These are phyloP conservation scores for Flaveria robusta DNA, from an alignment of 129 eudicot species.

Conservation along the genomic window DNA sequence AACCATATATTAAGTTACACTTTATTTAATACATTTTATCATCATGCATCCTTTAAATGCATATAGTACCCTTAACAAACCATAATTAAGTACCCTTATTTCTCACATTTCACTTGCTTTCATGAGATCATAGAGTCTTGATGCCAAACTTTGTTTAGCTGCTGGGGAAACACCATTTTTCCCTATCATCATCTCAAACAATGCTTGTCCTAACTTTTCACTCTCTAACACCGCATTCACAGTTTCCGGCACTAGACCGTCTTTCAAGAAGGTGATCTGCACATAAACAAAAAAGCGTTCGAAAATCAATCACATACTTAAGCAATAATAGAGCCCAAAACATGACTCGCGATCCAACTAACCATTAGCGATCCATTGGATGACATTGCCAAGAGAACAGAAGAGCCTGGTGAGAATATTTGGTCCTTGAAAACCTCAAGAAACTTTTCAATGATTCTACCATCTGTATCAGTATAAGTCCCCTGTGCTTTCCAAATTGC, in stretches of 20 bases:
- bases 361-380: constrained; percentile 52
- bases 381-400: constrained; percentile 66
- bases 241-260: not conserved
- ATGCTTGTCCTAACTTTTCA: not conserved
- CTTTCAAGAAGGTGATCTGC: not conserved
- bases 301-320: not conserved
- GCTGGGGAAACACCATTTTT: not conserved
- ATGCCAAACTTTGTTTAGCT: not conserved
- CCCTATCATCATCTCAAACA: not conserved
- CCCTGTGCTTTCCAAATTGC: constrained; percentile 66
- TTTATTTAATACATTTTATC: not conserved
- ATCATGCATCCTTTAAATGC: not conserved
- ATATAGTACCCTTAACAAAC: not conserved
- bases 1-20: not conserved
- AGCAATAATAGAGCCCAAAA: no score
- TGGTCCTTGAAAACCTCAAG: constrained; percentile 63
- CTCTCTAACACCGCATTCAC: not conserved
- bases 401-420: constrained; percentile 67
- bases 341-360: not conserved
- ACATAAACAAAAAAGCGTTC: not conserved
- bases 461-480: constrained; percentile 60
- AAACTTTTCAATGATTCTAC: constrained; percentile 62
- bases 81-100: no score
- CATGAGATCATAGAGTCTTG: not conserved
- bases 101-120: not conserved